A percentile compares a stretch with the other conserved stretches of the same genome.
These are phyloP conservation scores for Blastomyces emzantsi DNA, from an alignment of 2,329 filamentous ascomycete genomes.

Conservation along the genomic window DNA sequence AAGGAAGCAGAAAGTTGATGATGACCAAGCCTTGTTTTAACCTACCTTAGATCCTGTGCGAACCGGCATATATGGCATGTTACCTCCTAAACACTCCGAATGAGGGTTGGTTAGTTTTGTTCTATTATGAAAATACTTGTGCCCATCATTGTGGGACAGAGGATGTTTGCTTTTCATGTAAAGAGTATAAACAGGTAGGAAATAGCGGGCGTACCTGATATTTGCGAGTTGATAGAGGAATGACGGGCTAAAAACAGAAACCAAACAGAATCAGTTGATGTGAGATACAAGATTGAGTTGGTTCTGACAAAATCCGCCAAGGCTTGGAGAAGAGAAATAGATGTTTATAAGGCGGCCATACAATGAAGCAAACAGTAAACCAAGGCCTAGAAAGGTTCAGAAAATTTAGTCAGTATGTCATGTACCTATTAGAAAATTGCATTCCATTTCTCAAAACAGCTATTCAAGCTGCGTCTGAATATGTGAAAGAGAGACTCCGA, in stretches of 20 bases:
- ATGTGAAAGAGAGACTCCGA: not conserved
- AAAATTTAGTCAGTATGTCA: not conserved
- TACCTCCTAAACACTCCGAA: slow-evolving; percentile 13
- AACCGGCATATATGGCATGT: slow-evolving; percentile 19
- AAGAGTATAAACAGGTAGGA: not conserved
- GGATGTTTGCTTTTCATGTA: not conserved
- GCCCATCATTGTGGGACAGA: not conserved
- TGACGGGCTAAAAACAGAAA: slow-evolving; percentile 20
- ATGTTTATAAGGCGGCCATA: slow-evolving; percentile 11
- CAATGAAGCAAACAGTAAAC: slow-evolving; percentile 31
- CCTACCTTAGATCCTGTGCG: slow-evolving; percentile 18
- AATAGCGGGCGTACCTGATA: slow-evolving; percentile 45
- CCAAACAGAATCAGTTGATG: not conserved
- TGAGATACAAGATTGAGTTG: not conserved
- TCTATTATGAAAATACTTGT: not conserved
- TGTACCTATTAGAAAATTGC: not conserved
- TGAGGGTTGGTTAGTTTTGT: not conserved
- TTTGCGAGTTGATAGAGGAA: slow-evolving; percentile 27
- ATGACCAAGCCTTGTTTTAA: not conserved
- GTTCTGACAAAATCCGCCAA: not conserved
- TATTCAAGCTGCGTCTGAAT: not conserved
- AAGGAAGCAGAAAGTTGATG: not conserved
- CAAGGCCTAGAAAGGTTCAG: slow-evolving; percentile 20
- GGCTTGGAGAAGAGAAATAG: not conserved
- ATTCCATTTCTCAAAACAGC: not conserved